These are phyloP conservation scores for Sporothrix curviconia DNA, from an alignment of 2,329 filamentous ascomycete species.

Conservation along the genomic window DNA sequence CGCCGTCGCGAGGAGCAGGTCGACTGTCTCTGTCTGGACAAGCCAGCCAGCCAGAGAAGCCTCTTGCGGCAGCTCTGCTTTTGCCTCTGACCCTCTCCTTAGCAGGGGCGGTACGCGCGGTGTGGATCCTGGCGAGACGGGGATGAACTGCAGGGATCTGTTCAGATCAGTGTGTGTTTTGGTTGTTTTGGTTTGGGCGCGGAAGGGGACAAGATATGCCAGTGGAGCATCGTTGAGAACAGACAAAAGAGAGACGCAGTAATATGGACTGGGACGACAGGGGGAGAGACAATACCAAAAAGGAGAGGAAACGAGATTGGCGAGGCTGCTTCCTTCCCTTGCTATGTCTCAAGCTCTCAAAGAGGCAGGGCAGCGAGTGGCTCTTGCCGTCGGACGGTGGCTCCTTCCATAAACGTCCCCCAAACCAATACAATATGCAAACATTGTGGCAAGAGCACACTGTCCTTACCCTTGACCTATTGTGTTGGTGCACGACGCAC, in stretches of 20 bases:
- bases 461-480: not conserved
- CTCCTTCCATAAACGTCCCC: not conserved
- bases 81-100: not conserved
- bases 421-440: not conserved
- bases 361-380: conserved; percentile 2
- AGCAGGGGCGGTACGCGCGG: not conserved
- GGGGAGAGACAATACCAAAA: not conserved
- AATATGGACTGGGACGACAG: no score
- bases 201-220: not conserved
- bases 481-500: no score
- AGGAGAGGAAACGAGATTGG: not conserved
- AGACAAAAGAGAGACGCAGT: not conserved
- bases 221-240: not conserved
- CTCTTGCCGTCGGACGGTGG: not conserved
- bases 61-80: not conserved
- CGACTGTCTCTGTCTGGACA: no score
- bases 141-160: conserved; percentile 11
- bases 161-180: conserved; percentile 11
- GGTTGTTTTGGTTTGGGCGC: no score
- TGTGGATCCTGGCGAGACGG: conserved; percentile 10
- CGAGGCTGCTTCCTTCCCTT: not conserved
- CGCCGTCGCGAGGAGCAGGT: no score
- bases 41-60: no score
- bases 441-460: not conserved
- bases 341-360: conserved; percentile 5